Evolutionary conservation across 2,329 filamentous ascomycete genomes (phyloP).

Genomic region (Colletotrichum filicis): DNA sequence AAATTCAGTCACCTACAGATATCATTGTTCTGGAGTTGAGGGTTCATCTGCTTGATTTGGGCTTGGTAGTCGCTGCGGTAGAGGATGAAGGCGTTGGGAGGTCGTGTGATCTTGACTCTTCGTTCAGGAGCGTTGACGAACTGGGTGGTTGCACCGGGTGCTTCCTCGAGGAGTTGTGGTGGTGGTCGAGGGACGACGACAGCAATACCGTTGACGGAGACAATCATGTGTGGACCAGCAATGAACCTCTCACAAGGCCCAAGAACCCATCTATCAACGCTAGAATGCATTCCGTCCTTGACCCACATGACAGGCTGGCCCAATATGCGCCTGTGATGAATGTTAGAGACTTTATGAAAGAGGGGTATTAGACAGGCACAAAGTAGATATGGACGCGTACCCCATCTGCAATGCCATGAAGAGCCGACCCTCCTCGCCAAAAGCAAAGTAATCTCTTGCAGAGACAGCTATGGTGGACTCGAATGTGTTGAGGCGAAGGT

Average conservation of each 20-base stretch:
- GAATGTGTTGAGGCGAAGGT: slow-evolving; percentile 28
- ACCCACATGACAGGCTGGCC: slow-evolving; percentile 30
- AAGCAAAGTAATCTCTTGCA: slow-evolving; percentile 8
- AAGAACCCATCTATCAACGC: slow-evolving; percentile 28
- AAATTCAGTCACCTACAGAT: slow-evolving; percentile 42
- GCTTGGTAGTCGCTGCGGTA: slow-evolving; percentile 44
- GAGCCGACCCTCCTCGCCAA: slow-evolving; percentile 25
- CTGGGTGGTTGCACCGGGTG: not conserved
- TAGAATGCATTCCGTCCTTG: slow-evolving; percentile 24
- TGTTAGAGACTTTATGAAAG: not conserved
- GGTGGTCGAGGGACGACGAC: slow-evolving; percentile 23
- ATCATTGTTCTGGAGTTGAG: slow-evolving; percentile 41
- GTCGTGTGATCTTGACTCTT: slow-evolving; percentile 37
- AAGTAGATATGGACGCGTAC: not conserved
- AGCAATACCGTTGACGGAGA: slow-evolving; percentile 23
- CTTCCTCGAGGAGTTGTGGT: slow-evolving; percentile 11
- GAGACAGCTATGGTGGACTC: slow-evolving; percentile 29
- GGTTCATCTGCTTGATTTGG: slow-evolving; percentile 38
- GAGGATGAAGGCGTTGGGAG: slow-evolving; percentile 47
- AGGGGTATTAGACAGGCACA: not conserved
- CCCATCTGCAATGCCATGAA: slow-evolving; percentile 30
- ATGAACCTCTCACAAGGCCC: slow-evolving; percentile 24
- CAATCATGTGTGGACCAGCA: slow-evolving; percentile 25
- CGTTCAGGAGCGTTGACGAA: slow-evolving; percentile 16
- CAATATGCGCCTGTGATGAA: slow-evolving; percentile 6